phyloP scores from a whole-genome alignment of 2,329 filamentous ascomycete genomes.

The Exophiala dermatitidis region DNA sequence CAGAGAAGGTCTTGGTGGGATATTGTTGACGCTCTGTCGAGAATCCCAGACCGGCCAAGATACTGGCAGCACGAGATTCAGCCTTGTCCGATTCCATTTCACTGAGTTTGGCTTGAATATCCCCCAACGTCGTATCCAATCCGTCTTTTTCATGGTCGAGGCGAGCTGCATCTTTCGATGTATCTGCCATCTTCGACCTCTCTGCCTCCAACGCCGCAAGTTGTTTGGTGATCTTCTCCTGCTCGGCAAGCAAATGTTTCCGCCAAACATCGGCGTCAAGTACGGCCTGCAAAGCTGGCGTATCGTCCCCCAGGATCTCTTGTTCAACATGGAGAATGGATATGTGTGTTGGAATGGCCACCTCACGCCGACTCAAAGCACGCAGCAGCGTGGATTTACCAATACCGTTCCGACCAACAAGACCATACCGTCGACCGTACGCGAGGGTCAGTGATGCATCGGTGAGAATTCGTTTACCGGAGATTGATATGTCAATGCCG shows the following conservation, averaged over 20 bases:
- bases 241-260: conserved; percentile 85
- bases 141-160: conserved; percentile 84
- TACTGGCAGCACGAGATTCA: conserved; percentile 88
- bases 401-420: conserved; percentile 99
- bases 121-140: conserved; percentile 80
- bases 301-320: conserved; percentile 96
- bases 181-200: conserved; percentile 76
- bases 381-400: conserved; percentile 92
- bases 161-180: conserved; percentile 76
- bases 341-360: conserved; percentile 92
- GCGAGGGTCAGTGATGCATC: conserved; percentile 86
- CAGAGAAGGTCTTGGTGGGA: conserved; percentile 95
- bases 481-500: conserved; percentile 88
- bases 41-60: conserved; percentile 93
- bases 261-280: conserved; percentile 97
- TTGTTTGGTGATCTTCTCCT: conserved; percentile 74
- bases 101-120: conserved; percentile 82
- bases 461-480: conserved; percentile 77
- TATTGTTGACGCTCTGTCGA: conserved; percentile 85
- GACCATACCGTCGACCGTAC: conserved; percentile 88
- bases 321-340: conserved; percentile 99
- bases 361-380: conserved; percentile 84
- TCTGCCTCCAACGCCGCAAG: conserved; percentile 71
- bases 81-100: conserved; percentile 99
- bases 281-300: conserved; percentile 86